These are phyloP conservation scores for Stagonosporopsis chrysanthemi DNA, from an alignment of 2,329 filamentous ascomycete genomes.

Conservation along the genomic window DNA sequence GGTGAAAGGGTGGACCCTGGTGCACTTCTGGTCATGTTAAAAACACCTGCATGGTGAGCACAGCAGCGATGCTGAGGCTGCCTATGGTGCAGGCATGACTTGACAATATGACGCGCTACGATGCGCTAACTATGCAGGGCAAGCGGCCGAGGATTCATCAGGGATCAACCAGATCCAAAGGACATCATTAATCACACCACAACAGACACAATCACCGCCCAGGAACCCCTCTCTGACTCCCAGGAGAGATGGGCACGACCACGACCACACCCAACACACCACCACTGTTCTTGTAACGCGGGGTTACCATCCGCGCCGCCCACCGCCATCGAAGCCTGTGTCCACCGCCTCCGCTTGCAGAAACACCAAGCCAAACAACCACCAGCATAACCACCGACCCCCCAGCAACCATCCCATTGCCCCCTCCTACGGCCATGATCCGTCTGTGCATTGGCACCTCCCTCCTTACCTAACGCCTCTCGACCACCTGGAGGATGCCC, in stretches of 20 bases:
- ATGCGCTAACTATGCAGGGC: slow-evolving; percentile 22
- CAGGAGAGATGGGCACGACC: slow-evolving; percentile 10
- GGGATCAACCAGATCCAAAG: slow-evolving; percentile 27
- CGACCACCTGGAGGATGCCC: slow-evolving; percentile 44
- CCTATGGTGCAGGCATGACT: slow-evolving; percentile 15
- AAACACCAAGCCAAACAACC: slow-evolving; percentile 19
- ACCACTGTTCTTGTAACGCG: slow-evolving; percentile 9
- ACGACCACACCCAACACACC: background rate
- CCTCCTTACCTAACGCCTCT: slow-evolving; percentile 24
- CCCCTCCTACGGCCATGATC: slow-evolving; percentile 41
- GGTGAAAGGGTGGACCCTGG: slow-evolving; percentile 25
- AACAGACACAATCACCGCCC: slow-evolving; percentile 25
- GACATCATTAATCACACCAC: slow-evolving; percentile 27
- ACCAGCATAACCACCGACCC: slow-evolving; percentile 30
- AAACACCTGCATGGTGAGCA: slow-evolving; percentile 27
- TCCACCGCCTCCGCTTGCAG: slow-evolving; percentile 16
- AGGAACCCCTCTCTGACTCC: slow-evolving; percentile 22
- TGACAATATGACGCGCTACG: slow-evolving; percentile 31
- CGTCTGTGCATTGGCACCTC: slow-evolving; percentile 26
- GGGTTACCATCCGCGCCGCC: slow-evolving; percentile 19
- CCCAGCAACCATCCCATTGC: slow-evolving; percentile 38
- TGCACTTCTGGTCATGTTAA: slow-evolving; percentile 34
- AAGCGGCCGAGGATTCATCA: slow-evolving; percentile 21
- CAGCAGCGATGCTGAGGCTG: slow-evolving; percentile 4
- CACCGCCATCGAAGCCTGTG: slow-evolving; percentile 23